A percentile compares a stretch with the other conserved stretches of the same genome.
Evolutionary conservation across 2,329 filamentous ascomycete species (phyloP).

Genomic region (Chaetomiaceae sp.): DNA sequence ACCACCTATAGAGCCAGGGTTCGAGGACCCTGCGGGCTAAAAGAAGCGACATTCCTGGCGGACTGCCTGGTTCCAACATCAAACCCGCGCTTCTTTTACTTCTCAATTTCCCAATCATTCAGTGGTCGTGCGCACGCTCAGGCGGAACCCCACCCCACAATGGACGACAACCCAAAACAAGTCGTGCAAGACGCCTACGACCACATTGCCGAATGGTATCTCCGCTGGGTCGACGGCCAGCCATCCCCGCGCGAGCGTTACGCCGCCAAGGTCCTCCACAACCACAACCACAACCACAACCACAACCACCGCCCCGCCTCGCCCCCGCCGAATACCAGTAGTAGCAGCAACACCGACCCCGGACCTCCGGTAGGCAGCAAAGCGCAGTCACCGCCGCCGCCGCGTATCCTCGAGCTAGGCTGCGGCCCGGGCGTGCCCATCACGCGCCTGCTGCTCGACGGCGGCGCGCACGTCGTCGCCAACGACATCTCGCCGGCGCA

Average conservation of each 20-base stretch:
- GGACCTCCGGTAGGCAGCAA: too few relatives aligned
- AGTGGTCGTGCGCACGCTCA: too few relatives aligned
- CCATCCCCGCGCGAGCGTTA: neutral
- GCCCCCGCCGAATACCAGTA: too few relatives aligned
- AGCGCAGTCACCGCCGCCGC: neutral
- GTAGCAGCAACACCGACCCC: too few relatives aligned
- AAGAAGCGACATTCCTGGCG: too few relatives aligned
- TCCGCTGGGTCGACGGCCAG: neutral
- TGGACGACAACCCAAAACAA: neutral
- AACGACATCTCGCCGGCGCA: constrained; percentile 3
- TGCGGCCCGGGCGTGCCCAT: neutral
- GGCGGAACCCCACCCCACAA: too few relatives aligned
- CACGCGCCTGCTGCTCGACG: constrained; percentile 4
- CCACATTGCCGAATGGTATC: neutral
- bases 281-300: neutral
- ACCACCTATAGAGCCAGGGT: too few relatives aligned
- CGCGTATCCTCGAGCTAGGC: constrained; percentile 3
- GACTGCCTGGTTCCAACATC: too few relatives aligned
- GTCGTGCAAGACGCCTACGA: neutral
- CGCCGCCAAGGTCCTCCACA: neutral
- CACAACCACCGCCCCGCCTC: too few relatives aligned
- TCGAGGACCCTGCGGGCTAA: too few relatives aligned
- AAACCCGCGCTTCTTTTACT: too few relatives aligned
- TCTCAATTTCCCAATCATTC: too few relatives aligned
- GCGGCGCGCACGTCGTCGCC: neutral